Base-by-base conservation (phyloP, 495 filamentous ascomycete genomes). In the Bryoglossum gracile region DNA sequence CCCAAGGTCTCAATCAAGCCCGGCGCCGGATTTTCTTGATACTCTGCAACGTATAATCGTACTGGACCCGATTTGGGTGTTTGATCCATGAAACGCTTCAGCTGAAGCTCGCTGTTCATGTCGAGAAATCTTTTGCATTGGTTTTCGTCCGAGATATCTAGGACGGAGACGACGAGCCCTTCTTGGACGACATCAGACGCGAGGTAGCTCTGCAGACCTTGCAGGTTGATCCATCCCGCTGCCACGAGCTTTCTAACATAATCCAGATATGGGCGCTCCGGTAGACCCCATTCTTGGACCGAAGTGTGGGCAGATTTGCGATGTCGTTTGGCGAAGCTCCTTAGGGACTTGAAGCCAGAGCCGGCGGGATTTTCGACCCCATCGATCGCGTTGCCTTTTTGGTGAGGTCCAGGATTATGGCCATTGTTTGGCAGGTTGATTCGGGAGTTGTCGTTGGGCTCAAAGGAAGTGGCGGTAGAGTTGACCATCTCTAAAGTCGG, bases 191-290 rank as follows among this genome's bases (percentile, higher is more conserved):
- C 3, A 11, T 41, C 56, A n/a, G 9, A 42, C 4, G 17, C 23
- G 36, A 62, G 46, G 25, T 62, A 60, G 0, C 38, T 8, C 23
- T 62, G 54, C 23, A 62, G 45, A 8, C 42, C 46, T 18, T 24
- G 43, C 22, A 62, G 40, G 35, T 60, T 62, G 19, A 46, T 55
- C 60, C 57, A 62, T 50, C 60, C 60, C 18, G 60, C 57, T 16
- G 34, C 46, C 9, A 60, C 40, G 8, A 60, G 43, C 8, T 48
- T 16, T 10, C 61, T 54, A 4, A 62, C 37, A 39, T 60, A 60
- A 2, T 54, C 57, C 17, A 55, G 60, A 38, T 62, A 62, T 3
- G 60, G 60, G 10, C 18, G 23, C 2, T 42, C 36, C 22, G 36
- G 46, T 3, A 44, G 37, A 18, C 13, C 18, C 42, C 43, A 60